phyloP scores from a whole-genome alignment of 2,329 filamentous ascomycete genomes.

The Ophiostoma perfectum region DNA sequence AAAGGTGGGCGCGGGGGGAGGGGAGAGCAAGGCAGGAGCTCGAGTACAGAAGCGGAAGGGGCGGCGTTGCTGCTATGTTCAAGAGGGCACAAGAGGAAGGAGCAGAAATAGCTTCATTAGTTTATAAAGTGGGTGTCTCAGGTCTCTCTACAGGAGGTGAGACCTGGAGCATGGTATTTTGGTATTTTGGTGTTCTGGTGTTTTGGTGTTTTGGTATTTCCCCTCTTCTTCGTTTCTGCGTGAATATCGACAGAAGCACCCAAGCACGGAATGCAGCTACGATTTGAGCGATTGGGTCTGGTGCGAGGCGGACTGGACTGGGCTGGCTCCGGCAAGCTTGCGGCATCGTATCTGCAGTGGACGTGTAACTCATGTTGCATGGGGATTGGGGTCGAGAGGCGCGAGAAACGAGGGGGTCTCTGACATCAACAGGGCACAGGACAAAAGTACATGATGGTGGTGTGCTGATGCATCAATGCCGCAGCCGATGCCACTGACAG shows the following conservation, averaged over 20 bases:
- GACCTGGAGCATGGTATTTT: neutral
- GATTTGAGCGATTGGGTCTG: too few relatives aligned
- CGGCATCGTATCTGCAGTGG: neutral
- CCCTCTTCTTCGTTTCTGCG: neutral
- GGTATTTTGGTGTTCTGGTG: too few relatives aligned
- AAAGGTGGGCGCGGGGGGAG: neutral
- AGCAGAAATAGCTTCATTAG: slow-evolving; percentile 7
- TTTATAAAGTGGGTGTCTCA: neutral
- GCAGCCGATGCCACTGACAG: neutral
- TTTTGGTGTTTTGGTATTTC: neutral
- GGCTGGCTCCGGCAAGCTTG: neutral
- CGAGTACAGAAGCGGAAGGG: slow-evolving; percentile 14
- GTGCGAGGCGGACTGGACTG: too few relatives aligned
- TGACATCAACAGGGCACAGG: too few relatives aligned
- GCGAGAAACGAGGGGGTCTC: too few relatives aligned
- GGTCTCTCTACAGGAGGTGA: neutral
- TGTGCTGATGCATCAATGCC: neutral
- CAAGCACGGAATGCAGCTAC: too few relatives aligned
- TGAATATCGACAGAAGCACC: too few relatives aligned
- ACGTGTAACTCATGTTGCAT: neutral
- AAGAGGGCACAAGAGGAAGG: neutral
- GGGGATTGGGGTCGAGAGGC: neutral
- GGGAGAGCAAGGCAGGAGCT: neutral
- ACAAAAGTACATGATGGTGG: slow-evolving; percentile 7
- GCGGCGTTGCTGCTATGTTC: neutral